Evolutionary conservation across 2,329 filamentous ascomycete genomes (phyloP), one percentile per base, ranked within the genome.

Genomic region (Emmonsia crescens): DNA sequence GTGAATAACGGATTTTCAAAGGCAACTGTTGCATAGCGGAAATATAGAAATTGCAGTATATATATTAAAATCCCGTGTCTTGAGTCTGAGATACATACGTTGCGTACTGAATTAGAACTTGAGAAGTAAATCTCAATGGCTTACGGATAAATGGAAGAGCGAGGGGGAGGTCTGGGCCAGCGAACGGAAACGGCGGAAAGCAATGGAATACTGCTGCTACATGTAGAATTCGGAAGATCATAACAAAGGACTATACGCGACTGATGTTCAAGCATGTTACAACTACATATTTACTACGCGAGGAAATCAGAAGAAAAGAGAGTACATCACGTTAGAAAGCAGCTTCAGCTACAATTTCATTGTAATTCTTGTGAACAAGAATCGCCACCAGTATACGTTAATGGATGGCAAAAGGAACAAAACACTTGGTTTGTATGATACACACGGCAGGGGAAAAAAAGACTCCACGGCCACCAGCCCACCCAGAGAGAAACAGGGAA

Each of bases 391-490:
- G 46, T 10, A 58, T 21, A 27, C 57, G 33, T 33, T 16, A 51
- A 59, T 49, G 33, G 29, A 51, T 38, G 57, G 42, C 38, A 10
- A 21, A 5, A 29, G 4, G 21, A 14, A 24, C 14, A 33, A 57
- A 44, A 44, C 55, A 19, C 27, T 24, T 59, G 29, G 48, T 38
- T 38, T 38, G 29, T 59, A 59, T 59, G 57, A 59, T 59, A 59
- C 55, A 57, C 24, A 59, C n/a, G 31, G 31, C 21, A 31, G 31
- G n/a, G n/a, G n/a, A n/a, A n/a, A n/a, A n/a, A 6, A 55, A 40
- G 57, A 59, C 57, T 59, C 44, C 57, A 59, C 21, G 44, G 21
- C 57, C 57, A 51, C 57, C 57, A 51, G 44, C 57, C 57, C 48
- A 38, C 44, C 57, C 55, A 57, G 55, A 38, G 19, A 52, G 5